Base-by-base conservation (phyloP, 140 eudicot species). In the Stevia rebaudiana region DNA sequence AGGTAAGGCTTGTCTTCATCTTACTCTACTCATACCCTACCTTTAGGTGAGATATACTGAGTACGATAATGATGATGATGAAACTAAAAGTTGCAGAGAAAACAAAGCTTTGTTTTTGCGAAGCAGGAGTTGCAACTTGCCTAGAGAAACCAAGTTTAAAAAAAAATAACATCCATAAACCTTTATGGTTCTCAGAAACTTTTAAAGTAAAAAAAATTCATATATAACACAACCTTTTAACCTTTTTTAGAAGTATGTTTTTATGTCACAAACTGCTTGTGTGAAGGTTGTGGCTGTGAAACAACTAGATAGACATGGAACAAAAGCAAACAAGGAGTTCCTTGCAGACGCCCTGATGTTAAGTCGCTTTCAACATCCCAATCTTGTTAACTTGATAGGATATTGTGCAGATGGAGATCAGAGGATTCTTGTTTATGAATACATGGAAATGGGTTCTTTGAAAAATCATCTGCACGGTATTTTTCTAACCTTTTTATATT, bases 331-430 rank as follows among this genome's bases (percentile, higher is more conserved):
- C 73, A 89, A 83, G 72, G 97, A 89, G 52, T 89, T 89, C 67
- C 54, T 72, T 35, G 80, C 49, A 36, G 95, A 86, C 59, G 85
- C 83, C 13, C 30, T 48, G 66, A 25, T 8, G 70, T 70, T 90
- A 73, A 81, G 84, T 78, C 84, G 44, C 22, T 81, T 83, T 46
- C 63, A 68, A 12, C 95, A 90, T 54, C 87, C 81, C 12, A 86
- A 90, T 78, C 82, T 90, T 24, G 79, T 73, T 51, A 73, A 68
- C 12, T 71, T 90, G 3, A 51, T 83, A 15, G 97, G 97, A 40
- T 90, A 81, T 63, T 90, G 97, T 46, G 94, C 85, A 36, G 97
- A 90, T 65, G 97, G 95, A 49, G 95, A 86, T 58, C 95, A 86
- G 50, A 65, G 97, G 50, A 72, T 86, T 77, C 60, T 90, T 61